Percentiles rank a stretch among this genome's conserved stretches.
phyloP scores from a whole-genome alignment of 2,329 filamentous ascomycete genomes.

The Fusarium incarnatum region DNA sequence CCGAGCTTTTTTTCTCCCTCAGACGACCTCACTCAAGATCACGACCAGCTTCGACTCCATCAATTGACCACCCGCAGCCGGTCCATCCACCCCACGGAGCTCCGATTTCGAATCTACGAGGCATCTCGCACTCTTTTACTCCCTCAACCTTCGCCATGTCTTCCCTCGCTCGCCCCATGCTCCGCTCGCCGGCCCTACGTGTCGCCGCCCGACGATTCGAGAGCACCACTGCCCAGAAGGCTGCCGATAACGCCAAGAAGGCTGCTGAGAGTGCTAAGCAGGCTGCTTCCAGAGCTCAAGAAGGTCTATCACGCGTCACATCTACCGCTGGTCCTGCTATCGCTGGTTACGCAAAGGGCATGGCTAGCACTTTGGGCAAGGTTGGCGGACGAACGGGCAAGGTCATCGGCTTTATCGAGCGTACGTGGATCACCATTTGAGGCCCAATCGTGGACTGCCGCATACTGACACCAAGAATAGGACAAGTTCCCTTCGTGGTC shows the following conservation, averaged over 20 bases:
- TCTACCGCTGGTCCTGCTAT: conserved; percentile 84
- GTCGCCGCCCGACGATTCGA: conserved; percentile 68
- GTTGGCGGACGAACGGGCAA: conserved; percentile 86
- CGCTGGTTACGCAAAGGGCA: conserved; percentile 74
- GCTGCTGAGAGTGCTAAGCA: conserved; percentile 49
- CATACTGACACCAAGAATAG: conserved; percentile 59
- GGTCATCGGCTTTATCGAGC: conserved; percentile 83
- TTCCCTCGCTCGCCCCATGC: conserved; percentile 57
- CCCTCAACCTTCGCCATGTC: conserved; percentile 49
- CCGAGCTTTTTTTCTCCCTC: conserved; percentile 62
- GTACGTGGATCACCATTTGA: conserved; percentile 66
- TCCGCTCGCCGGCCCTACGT: conserved; percentile 61
- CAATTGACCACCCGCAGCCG: conserved; percentile 52
- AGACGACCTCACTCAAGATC: conserved; percentile 48
- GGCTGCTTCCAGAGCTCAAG: conserved; percentile 72
- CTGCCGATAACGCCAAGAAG: conserved; percentile 57
- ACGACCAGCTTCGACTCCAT: conserved; percentile 48
- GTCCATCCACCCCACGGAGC: conserved; percentile 45
- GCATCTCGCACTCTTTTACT: conserved; percentile 35
- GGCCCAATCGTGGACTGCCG: background rate
- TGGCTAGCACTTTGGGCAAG: conserved; percentile 75
- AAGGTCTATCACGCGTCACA: conserved; percentile 85
- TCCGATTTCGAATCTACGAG: conserved; percentile 45
- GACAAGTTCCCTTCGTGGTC: conserved; percentile 83
- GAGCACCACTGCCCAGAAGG: conserved; percentile 65